Evolutionary conservation across 192 early-diverging fungal genomes (phyloP).

Genomic region (Neocallimastix lanati): DNA sequence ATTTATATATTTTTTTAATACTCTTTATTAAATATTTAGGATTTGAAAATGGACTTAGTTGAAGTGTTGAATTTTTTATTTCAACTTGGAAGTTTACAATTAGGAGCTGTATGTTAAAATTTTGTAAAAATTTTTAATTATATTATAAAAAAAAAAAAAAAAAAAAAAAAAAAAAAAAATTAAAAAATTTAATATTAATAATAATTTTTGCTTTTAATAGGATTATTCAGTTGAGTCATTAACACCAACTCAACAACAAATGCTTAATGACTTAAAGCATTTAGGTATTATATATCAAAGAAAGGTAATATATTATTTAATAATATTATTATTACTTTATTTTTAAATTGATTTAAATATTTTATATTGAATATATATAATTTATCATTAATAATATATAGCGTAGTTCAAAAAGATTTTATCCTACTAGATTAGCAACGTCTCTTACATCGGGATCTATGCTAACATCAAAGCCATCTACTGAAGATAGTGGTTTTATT

Average conservation of each 20-base stretch:
- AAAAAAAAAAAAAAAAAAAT: no score
- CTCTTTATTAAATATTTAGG: neutral
- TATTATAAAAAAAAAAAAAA: no score
- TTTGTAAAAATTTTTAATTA: no score
- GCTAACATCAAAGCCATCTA: conserved; percentile 16
- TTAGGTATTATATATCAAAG: conserved; percentile 81
- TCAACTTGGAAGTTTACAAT: conserved; percentile 73
- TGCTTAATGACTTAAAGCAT: conserved; percentile 74
- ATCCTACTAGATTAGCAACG: conserved; percentile 80
- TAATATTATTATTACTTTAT: neutral
- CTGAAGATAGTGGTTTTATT: conserved; percentile 53
- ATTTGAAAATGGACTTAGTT: conserved; percentile 63
- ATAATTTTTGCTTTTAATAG: conserved; percentile 1
- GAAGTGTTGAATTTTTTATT: conserved; percentile 89
- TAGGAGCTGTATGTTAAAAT: conserved; percentile 45
- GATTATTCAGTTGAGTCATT: conserved; percentile 73
- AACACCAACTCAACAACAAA: conserved; percentile 60
- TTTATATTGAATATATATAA: no score
- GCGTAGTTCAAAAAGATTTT: conserved; percentile 42
- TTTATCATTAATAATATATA: neutral
- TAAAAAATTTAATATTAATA: no score
- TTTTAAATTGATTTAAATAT: neutral
- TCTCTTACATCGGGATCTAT: conserved; percentile 67
- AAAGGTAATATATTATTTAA: conserved; percentile 24
- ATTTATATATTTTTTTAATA: neutral